Evolutionary conservation across 352 stramenopile species (phyloP), one percentile per base, ranked within the genome.

Genomic region (Blastocystis hominis): DNA sequence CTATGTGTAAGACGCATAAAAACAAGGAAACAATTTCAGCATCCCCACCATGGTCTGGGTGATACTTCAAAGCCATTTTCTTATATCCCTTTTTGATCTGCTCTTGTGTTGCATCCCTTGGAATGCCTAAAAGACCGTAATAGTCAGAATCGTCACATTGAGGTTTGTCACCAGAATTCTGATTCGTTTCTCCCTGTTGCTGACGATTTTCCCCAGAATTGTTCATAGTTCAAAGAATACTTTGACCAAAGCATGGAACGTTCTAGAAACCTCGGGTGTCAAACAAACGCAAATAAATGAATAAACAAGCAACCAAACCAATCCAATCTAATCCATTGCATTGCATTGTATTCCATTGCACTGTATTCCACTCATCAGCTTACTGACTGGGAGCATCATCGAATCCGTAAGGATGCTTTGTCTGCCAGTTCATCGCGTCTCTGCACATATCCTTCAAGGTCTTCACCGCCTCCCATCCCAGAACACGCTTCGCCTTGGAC

Each of bases 41-140:
- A 64, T 80, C 40, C 40, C 53, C 59, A 10, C 59, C 59, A 15
- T 46, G 9, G 91, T 96, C 93, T 4, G 93, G 93, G 76, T 96
- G 93, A 92, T 93, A 94, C 90, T 96, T 96, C 62, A 96, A 90
- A 61, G 93, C 93, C 87, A 96, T 88, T 88, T 95, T 95, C 38
- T 92, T 91, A 81, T 96, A 96, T 4, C 80, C 79, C 56, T 90
- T 90, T 66, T 89, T 89, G 30, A 90, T 44, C 13, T 55, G 63
- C 7, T 30, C 54, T 1, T 70, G 68, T n/a, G 46, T 47, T 3
- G 88, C 88, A 30, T 63, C 30, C n/a, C 76, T 55, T 3, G 15
- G 38, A 36, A 90, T 80, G 34, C 88, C 88, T 17, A 90, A 59
- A 34, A 90, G 59, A 30, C 75, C 68, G 72, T 90, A 90, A 62